Percentiles rank a stretch among this genome's conserved stretches.
Conservation (phyloP, 2,329 filamentous ascomycete species). For the Cryphonectria japonica region DNA sequence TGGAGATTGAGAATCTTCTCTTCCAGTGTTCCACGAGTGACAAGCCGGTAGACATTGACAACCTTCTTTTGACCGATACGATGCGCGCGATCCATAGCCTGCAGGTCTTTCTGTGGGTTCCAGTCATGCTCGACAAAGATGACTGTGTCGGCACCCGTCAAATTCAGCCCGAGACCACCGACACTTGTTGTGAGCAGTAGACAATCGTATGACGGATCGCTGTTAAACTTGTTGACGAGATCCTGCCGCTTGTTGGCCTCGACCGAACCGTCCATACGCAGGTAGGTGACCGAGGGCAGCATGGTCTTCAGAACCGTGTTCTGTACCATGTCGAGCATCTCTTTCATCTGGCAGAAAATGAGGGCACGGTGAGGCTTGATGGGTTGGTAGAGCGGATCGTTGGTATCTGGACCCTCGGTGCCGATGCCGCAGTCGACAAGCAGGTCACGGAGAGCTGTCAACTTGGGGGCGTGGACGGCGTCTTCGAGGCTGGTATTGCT, state of each 20-base stretch:
- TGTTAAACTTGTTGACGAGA: conserved; percentile 98
- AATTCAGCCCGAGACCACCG: conserved; percentile 89
- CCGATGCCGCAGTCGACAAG: conserved; percentile 99
- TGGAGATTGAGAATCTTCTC: conserved; percentile 98
- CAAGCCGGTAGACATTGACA: conserved; percentile 96
- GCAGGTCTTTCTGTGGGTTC: conserved; percentile 98
- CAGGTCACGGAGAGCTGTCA: conserved; percentile 85
- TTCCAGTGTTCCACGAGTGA: conserved; percentile 93
- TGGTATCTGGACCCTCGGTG: conserved; percentile 64
- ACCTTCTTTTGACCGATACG: conserved; percentile 99
- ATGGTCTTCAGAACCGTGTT: conserved; percentile 88
- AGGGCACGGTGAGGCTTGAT: conserved; percentile 96
- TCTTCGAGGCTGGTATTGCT: conserved; percentile 85
- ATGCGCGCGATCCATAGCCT: conserved; percentile 98
- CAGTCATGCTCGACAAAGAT: conserved; percentile 99
- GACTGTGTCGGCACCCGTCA: conserved; percentile 96
- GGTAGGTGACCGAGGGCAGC: conserved; percentile 88
- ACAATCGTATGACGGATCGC: conserved; percentile 94
- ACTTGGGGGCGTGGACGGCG: conserved; percentile 85
- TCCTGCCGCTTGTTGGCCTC: conserved; percentile 93
- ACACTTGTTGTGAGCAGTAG: conserved; percentile 93
- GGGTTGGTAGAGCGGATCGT: conserved; percentile 70
- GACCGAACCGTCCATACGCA: conserved; percentile 91
- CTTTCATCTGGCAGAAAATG: conserved; percentile 99
- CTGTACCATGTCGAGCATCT: conserved; percentile 99